Evolutionary conservation across 192 early-diverging fungal genomes (phyloP).

Genomic region (Borealophlyctis nickersoniae): DNA sequence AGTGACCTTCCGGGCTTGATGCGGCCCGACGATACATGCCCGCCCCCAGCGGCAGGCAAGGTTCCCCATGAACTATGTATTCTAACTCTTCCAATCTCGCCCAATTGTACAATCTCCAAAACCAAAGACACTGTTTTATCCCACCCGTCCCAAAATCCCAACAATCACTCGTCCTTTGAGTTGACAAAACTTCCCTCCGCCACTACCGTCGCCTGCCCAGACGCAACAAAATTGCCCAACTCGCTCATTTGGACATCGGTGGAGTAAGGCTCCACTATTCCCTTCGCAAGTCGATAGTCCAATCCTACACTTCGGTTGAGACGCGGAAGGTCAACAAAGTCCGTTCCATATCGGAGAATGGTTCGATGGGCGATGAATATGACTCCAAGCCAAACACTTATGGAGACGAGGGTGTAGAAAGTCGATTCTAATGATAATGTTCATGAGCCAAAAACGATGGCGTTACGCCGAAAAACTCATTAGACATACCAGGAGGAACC

Average conservation of each 20-base stretch:
- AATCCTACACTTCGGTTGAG: conserved; percentile 1
- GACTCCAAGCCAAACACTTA: conserved; percentile 22
- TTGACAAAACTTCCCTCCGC: background rate
- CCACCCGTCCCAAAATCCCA: background rate
- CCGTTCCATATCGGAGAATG: conserved; percentile 36
- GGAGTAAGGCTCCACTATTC: background rate
- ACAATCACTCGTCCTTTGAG: background rate
- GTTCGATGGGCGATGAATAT: conserved; percentile 17
- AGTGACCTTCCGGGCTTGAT: too few species aligned
- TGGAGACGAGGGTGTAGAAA: conserved; percentile 12
- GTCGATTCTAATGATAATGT: conserved; percentile 29
- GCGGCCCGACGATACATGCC: too few species aligned
- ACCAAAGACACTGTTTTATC: background rate
- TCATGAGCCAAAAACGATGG: background rate
- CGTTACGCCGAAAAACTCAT: background rate
- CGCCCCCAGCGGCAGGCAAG: too few species aligned
- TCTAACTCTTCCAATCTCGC: too few species aligned
- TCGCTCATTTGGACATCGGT: background rate
- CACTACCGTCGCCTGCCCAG: background rate
- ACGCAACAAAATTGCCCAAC: background rate
- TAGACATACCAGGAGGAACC: conserved; percentile 27
- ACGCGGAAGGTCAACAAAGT: conserved; percentile 46
- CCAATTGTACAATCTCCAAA: background rate
- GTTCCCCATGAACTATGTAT: too few species aligned
- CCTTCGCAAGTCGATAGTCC: background rate